phyloP scores from a whole-genome alignment of 2,329 filamentous ascomycete species.

The Fusarium illudens region DNA sequence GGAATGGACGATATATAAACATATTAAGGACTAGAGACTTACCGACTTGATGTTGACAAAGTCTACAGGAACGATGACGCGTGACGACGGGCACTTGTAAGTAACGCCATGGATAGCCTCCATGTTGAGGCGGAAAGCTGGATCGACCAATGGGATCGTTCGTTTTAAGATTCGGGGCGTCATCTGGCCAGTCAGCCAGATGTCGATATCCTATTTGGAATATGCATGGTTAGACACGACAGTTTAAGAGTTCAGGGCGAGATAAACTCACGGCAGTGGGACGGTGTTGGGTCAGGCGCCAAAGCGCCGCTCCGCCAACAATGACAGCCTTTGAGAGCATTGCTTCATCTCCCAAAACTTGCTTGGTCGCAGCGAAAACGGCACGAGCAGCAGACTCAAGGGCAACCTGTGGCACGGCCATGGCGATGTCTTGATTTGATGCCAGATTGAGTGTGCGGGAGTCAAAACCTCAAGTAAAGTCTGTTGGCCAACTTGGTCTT shows the following conservation, averaged over 20 bases:
- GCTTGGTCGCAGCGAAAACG: background rate
- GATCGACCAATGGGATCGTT: background rate
- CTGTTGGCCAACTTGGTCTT: background rate
- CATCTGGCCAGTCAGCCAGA: background rate
- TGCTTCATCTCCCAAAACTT: background rate
- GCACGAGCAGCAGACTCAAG: background rate
- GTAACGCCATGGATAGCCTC: background rate
- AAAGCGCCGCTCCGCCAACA: background rate
- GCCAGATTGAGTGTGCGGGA: background rate
- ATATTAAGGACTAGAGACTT: no score
- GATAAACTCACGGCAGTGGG: background rate
- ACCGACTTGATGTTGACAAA: background rate
- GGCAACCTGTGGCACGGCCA: background rate
- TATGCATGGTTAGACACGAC: background rate
- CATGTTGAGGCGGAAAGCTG: background rate
- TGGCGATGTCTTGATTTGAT: background rate
- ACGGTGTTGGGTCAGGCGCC: background rate
- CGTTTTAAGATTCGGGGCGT: background rate
- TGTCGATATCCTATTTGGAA: background rate
- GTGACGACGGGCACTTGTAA: background rate
- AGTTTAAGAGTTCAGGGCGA: background rate
- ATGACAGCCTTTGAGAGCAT: background rate
- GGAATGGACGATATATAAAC: no score
- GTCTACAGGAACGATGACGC: background rate
- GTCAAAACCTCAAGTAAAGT: background rate